Evolutionary conservation across 148 eudicot species (phyloP).

Genomic region (Amaranthus palmeri): DNA sequence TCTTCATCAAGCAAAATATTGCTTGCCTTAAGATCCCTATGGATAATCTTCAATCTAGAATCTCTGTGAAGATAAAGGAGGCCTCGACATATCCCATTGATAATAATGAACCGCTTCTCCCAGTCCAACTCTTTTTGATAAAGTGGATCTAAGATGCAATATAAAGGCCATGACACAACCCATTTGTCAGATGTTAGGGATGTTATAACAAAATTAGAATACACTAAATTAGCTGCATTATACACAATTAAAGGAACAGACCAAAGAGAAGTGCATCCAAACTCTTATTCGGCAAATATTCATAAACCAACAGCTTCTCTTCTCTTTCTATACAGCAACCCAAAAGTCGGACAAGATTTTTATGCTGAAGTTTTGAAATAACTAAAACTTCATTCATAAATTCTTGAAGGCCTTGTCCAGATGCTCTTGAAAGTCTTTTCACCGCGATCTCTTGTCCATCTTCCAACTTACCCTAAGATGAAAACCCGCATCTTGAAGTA

Average conservation of each 20-base stretch:
- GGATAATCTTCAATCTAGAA: constrained; percentile 35
- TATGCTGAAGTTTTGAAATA: constrained; percentile 44
- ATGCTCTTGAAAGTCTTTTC: constrained; percentile 36
- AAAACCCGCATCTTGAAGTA: not conserved
- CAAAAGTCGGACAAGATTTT: constrained; percentile 37
- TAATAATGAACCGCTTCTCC: constrained; percentile 26
- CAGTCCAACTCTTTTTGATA: constrained; percentile 14
- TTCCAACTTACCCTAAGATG: constrained; percentile 27
- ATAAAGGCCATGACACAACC: not conserved
- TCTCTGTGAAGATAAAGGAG: constrained; percentile 37
- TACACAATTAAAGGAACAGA: not conserved
- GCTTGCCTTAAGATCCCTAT: constrained; percentile 30
- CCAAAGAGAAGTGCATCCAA: constrained; percentile 44
- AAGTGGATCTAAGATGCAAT: not conserved
- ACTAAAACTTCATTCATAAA: constrained; percentile 43
- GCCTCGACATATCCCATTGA: constrained; percentile 32
- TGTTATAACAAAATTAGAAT: not conserved
- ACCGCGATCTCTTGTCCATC: constrained; percentile 39
- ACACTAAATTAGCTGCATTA: not conserved
- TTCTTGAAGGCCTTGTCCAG: constrained; percentile 46
- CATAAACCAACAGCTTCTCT: constrained; percentile 37
- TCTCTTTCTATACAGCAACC: constrained; percentile 39
- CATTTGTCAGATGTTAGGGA: no score
- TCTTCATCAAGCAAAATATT: constrained; percentile 28
- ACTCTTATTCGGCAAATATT: constrained; percentile 42